Conservation (phyloP, 768 basidiomycete genomes). For the Pholiota conissans region DNA sequence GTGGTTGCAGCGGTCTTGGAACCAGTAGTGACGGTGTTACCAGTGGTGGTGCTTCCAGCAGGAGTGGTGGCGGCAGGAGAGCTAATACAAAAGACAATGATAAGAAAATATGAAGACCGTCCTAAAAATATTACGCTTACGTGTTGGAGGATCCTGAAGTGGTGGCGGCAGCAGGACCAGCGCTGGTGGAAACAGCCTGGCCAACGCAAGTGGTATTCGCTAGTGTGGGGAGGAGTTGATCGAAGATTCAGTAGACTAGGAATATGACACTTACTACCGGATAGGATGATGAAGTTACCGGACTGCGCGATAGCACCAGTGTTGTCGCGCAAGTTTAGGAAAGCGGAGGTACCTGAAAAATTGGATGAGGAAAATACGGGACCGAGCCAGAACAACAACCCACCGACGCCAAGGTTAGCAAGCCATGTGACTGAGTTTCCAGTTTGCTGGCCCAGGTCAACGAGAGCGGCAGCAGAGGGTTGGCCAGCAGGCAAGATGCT, state of each 20-base stretch:
- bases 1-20: conserved; percentile 1
- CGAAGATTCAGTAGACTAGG: neutral
- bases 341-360: conserved; percentile 18
- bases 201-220: conserved; percentile 23
- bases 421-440: conserved; percentile 26
- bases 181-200: conserved; percentile 12
- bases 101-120: neutral
- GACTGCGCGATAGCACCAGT: conserved; percentile 25
- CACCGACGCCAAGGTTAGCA: conserved; percentile 24
- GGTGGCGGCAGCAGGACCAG: conserved; percentile 1
- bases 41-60: neutral
- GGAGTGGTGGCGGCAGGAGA: conserved; percentile 3
- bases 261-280: conserved; percentile 17
- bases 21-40: neutral
- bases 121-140: conserved; percentile 1
- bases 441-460: conserved; percentile 20
- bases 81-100: neutral
- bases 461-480: conserved; percentile 20
- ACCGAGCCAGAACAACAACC: neutral
- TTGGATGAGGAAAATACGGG: neutral
- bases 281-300: conserved; percentile 21
- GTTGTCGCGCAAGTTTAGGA: conserved; percentile 25
- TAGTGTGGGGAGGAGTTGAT: neutral
- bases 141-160: conserved; percentile 2
- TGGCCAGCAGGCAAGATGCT: conserved; percentile 27